Evolutionary conservation across 2,329 filamentous ascomycete species (phyloP), one percentile per base, ranked within the genome.

Genomic region (Dothidotthia symphoricarpi): DNA sequence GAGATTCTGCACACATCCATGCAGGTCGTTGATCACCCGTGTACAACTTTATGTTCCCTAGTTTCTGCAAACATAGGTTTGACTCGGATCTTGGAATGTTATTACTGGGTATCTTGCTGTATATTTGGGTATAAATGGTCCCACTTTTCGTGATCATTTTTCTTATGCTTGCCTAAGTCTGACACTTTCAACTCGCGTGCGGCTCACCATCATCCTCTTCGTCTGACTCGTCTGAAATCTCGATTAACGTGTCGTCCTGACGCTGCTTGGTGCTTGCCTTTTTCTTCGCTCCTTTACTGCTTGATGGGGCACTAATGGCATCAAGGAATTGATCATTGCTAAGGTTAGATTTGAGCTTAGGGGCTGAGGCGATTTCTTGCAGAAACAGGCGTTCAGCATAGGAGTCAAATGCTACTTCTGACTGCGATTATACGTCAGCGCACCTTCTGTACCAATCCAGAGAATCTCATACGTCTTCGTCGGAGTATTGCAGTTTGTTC

Each of bases 401-500:
- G 22, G 82, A 76, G 19, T 80, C 77, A 80, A 87, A 95, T 3
- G 88, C 83, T 41, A 81, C 78, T 47, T 82, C 76, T 38, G 82
- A 70, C 71, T 75, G 19, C n/a, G 16, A 8, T 13, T n/a, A 16
- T 8, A 16, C 11, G 28, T 48, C 12, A 55, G 44, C 31, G 31
- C 6, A 16, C 6, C 15, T 13, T 22, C 11, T 13, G 10, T n/a
- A 17, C 15, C 3, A 16, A 8, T 22, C 24, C 22, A 30, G 7
- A 28, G 16, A 4, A 8, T 3, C 25, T 2, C 52, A 36, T 53
- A 75, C 80, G 57, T 93, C 85, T 64, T 94, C 88, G 61, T 95
- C 87, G 34, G 85, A 77, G 73, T 90, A 96, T 45, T 81, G 75
- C 64, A 95, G 77, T 45, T 76, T 79, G 49, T 81, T 78, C 93